These are phyloP conservation scores for Xanthoparmelia taractica DNA, from an alignment of 495 filamentous ascomycete genomes.

Conservation along the genomic window DNA sequence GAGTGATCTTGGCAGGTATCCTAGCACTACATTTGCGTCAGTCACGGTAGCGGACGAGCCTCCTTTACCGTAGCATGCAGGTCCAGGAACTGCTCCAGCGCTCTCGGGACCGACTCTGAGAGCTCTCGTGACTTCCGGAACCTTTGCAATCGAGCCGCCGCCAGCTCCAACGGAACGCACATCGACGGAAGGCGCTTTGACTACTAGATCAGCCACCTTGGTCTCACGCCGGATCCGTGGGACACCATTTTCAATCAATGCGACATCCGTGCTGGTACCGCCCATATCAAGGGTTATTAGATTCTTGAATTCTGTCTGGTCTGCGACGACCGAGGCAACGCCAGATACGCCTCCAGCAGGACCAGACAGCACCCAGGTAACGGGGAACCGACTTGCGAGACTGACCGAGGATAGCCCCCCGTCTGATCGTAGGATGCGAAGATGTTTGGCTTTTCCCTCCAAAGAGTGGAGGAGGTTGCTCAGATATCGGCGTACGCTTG, in stretches of 20 bases:
- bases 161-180: conserved; percentile 45
- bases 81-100: conserved; percentile 41
- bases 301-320: conserved; percentile 41
- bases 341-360: conserved; percentile 44
- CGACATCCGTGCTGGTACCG: conserved; percentile 44
- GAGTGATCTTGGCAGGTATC: conserved; percentile 41
- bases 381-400: conserved; percentile 40
- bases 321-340: conserved; percentile 41
- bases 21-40: conserved; percentile 44
- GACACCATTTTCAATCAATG: conserved; percentile 39
- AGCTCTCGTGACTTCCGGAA: conserved; percentile 41
- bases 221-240: conserved; percentile 44
- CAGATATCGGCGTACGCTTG: conserved; percentile 41
- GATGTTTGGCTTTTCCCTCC: conserved; percentile 33
- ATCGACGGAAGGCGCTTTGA: conserved; percentile 43
- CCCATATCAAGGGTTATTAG: conserved; percentile 47
- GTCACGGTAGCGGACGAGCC: conserved; percentile 42
- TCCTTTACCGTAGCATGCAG: conserved; percentile 43
- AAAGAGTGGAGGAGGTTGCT: conserved; percentile 34
- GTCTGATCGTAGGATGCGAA: conserved; percentile 45
- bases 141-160: conserved; percentile 41
- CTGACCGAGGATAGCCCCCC: conserved; percentile 40
- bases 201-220: conserved; percentile 38
- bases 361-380: conserved; percentile 44
- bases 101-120: conserved; percentile 45